These are phyloP conservation scores for Quercus lobata DNA, from an alignment of 331 rosid species.

Conservation along the genomic window DNA sequence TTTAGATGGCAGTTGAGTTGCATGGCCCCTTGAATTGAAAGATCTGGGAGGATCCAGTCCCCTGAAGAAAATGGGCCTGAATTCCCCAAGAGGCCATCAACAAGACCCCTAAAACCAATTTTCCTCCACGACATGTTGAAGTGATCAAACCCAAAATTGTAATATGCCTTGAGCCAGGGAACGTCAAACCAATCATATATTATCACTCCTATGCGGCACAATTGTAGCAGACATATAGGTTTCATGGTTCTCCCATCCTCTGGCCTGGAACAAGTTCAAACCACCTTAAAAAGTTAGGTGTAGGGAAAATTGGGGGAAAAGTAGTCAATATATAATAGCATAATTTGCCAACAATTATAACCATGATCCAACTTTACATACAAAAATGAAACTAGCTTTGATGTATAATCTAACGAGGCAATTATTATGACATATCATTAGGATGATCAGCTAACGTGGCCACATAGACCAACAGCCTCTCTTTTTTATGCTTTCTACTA, in stretches of 20 bases:
- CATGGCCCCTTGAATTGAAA: slow-evolving; percentile 86
- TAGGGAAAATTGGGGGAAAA: not conserved
- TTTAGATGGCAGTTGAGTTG: slow-evolving; percentile 48
- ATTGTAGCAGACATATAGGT: slow-evolving; percentile 68
- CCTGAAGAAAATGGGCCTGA: slow-evolving; percentile 85
- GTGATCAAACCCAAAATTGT: slow-evolving; percentile 95
- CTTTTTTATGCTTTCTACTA: not conserved
- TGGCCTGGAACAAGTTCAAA: slow-evolving; percentile 54
- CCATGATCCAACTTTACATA: not conserved
- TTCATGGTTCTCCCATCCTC: slow-evolving; percentile 90
- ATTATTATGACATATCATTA: not conserved
- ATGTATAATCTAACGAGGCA: not conserved
- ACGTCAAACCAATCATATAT: slow-evolving; percentile 92
- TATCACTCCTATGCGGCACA: slow-evolving; percentile 82
- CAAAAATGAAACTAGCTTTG: not conserved
- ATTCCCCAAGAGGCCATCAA: slow-evolving; percentile 72
- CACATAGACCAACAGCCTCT: not conserved
- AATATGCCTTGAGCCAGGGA: slow-evolving; percentile 80
- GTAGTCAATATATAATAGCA: not conserved
- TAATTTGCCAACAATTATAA: not conserved
- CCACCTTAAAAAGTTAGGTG: slow-evolving; percentile 16
- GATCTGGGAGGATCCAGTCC: slow-evolving; percentile 98
- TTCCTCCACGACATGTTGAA: slow-evolving; percentile 79
- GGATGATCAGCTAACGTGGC: not conserved
- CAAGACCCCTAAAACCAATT: slow-evolving; percentile 76